Percentiles rank a stretch among this genome's conserved stretches.
phyloP scores from a whole-genome alignment of 2,329 filamentous ascomycete species.

The Trichoderma endophyticum region DNA sequence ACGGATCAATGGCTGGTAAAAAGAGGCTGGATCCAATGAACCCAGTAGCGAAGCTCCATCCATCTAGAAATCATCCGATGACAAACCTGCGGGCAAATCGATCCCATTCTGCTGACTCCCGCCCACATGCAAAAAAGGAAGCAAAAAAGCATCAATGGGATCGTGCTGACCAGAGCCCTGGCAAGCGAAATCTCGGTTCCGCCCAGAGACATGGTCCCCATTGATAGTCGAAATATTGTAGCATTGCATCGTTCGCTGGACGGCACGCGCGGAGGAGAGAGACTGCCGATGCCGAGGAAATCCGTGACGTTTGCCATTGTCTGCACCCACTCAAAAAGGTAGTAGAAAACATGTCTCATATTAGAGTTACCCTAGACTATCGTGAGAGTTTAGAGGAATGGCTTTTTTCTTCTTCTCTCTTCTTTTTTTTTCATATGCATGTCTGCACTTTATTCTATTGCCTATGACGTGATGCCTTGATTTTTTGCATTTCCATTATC shows the following conservation, averaged over 20 bases:
- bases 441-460: neutral
- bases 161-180: constrained; percentile 1
- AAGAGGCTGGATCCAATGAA: neutral
- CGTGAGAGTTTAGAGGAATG: neutral
- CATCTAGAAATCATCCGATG: neutral
- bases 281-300: neutral
- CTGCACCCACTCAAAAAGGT: neutral
- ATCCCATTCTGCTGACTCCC: neutral
- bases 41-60: neutral
- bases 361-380: constrained; percentile 15
- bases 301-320: neutral
- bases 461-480: neutral
- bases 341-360: neutral
- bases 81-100: neutral
- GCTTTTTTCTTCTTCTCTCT: neutral
- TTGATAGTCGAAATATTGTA: neutral
- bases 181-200: constrained; percentile 8
- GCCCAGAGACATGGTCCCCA: neutral
- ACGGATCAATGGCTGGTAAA: neutral
- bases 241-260: neutral
- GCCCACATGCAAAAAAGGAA: neutral
- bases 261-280: neutral
- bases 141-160: neutral
- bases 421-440: neutral
- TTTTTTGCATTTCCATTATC: neutral